Conservation (phyloP, 768 basidiomycete genomes). For the Multifurca ochricompacta region DNA sequence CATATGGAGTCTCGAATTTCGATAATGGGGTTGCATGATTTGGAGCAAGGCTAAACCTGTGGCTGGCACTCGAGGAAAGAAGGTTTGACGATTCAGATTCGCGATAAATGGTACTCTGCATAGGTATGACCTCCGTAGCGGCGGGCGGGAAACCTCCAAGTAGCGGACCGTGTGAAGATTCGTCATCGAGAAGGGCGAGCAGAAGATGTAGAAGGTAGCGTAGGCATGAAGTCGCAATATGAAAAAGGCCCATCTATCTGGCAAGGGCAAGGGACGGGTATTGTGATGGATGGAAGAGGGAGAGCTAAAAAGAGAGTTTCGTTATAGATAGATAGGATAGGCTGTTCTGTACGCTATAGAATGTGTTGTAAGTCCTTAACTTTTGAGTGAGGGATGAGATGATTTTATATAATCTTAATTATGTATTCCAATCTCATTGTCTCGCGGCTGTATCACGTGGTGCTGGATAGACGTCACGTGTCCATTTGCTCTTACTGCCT, state of each 20-base stretch:
- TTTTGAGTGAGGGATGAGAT: too few relatives aligned
- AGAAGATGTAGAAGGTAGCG: conserved; percentile 18
- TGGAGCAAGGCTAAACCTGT: neutral
- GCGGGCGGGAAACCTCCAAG: conserved; percentile 12
- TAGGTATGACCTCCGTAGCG: conserved; percentile 3
- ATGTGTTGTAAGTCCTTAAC: too few relatives aligned
- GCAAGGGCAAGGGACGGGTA: neutral
- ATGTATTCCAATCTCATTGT: too few relatives aligned
- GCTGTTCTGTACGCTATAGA: too few relatives aligned
- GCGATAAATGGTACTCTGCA: neutral
- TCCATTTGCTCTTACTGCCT: too few relatives aligned
- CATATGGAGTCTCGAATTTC: neutral
- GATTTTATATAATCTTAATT: too few relatives aligned
- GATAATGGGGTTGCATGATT: neutral
- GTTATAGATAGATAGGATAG: too few relatives aligned
- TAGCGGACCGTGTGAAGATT: conserved; percentile 13
- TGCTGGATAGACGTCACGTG: too few relatives aligned
- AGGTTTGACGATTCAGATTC: neutral
- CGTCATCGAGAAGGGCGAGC: conserved; percentile 16
- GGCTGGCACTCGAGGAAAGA: neutral
- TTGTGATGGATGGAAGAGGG: too few relatives aligned
- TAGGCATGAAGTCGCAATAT: conserved; percentile 11
- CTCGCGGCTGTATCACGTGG: too few relatives aligned
- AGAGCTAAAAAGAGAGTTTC: too few relatives aligned
- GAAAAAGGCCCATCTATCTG: conserved; percentile 15